These are phyloP conservation scores for Eucalyptus curtisii DNA, from an alignment of 345 rosid genomes.

Conservation along the genomic window DNA sequence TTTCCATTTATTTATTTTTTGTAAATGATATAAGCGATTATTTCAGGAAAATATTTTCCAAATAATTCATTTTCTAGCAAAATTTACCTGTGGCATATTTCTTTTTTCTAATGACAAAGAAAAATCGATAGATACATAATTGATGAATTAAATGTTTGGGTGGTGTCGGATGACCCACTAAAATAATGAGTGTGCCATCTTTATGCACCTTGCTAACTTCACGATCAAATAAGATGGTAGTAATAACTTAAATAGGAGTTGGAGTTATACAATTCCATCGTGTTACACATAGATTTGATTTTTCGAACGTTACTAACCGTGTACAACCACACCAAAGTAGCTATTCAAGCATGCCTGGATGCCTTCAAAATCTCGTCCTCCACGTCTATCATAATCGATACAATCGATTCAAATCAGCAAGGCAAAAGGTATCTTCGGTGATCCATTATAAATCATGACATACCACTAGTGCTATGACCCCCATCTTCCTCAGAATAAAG, in stretches of 20 bases:
- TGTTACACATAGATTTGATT: neutral
- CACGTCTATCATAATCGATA: neutral
- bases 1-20: too few species aligned
- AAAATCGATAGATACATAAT: neutral
- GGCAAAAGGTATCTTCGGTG: neutral
- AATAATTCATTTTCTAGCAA: too few species aligned
- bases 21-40: too few species aligned
- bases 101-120: neutral
- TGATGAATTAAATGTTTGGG: neutral
- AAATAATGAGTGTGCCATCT: neutral
- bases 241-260: neutral
- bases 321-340: neutral
- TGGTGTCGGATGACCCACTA: neutral
- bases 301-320: neutral
- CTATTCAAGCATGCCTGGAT: neutral
- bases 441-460: neutral
- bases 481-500: neutral
- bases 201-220: neutral
- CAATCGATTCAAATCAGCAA: neutral
- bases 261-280: neutral
- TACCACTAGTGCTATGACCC: neutral
- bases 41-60: accelerated
- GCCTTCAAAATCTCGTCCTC: neutral
- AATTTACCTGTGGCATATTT: neutral
- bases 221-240: neutral